Base-by-base conservation (phyloP, 1,284 basidiomycete genomes). In the Vanrija pseudolonga region DNA sequence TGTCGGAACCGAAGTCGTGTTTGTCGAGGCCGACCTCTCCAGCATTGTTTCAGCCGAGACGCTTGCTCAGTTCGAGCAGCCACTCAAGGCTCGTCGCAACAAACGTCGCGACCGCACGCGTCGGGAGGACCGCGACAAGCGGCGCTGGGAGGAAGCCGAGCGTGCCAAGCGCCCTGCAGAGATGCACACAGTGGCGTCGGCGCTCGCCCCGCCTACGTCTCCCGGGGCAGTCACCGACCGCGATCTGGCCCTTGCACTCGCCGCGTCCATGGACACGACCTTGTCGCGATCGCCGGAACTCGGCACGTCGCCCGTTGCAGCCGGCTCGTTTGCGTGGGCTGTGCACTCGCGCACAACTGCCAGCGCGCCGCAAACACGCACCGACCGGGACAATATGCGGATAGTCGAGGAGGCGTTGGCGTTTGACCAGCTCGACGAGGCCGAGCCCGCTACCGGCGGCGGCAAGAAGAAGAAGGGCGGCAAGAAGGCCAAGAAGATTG, bases 1-100 rank as follows among this genome's bases (percentile, higher is more conserved):
- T 0, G 87, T 91, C 62, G 88, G 91, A 45, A 86, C 90, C 15
- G 93, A 98, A 69, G 90, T 98, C 41, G 87, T 94, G 14, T 98
- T 98, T 72, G 80, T 98, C 56, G 94, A 98, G 76, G 85, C 91
- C 3, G 87, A 97, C 69, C 79, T 97, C 9, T 79, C 82, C 51
- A 79, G 78, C 9, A 86, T 94, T 22, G 88, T 95, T 19, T 86
- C 88, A 45, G 64, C 64, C 9, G 85, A 86, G 9, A 85, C 85
- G 0, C 72, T 94, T 50, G 86, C 83, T 73, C 84, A 82, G 55
- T 97, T 94, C 66, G 89, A 91, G 66, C 83, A 83, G 4, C 82
- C 88, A 22, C 78, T 95, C 55, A 86, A 84, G 74, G 82, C 84
- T 69, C 84, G 92, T n/a, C 80, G 84, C 1, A 72, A 81, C n/a